phyloP scores from a whole-genome alignment of 441 rosid genomes.

The Croton laevigatus region DNA sequence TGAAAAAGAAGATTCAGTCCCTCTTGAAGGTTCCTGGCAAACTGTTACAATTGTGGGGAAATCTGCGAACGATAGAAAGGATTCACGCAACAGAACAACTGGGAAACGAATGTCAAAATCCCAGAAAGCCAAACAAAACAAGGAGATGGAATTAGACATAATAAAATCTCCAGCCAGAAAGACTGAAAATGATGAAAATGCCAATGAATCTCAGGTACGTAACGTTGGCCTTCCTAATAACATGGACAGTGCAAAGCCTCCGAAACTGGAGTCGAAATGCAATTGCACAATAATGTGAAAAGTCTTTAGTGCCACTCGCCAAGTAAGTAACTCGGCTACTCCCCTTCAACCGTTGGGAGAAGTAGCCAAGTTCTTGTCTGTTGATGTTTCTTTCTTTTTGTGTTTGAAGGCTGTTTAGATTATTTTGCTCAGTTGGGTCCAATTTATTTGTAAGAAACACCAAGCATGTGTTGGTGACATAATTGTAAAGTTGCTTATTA shows the following conservation, averaged over 20 bases:
- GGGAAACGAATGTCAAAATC: constrained; percentile 52
- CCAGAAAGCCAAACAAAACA: constrained; percentile 46
- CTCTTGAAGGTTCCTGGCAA: constrained; percentile 58
- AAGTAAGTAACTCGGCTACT: constrained; percentile 12
- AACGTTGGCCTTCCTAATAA: constrained; percentile 64
- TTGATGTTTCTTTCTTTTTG: constrained; percentile 22
- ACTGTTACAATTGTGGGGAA: constrained; percentile 73
- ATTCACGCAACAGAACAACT: constrained; percentile 46
- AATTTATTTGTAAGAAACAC: constrained; percentile 43
- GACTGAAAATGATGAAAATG: constrained; percentile 79
- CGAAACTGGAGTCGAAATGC: constrained; percentile 93
- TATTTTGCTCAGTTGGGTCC: constrained; percentile 31
- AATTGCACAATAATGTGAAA: constrained; percentile 95
- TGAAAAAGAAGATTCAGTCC: constrained; percentile 53
- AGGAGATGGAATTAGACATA: constrained; percentile 45
- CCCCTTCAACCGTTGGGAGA: constrained; percentile 14
- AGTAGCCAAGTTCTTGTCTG: constrained; percentile 33
- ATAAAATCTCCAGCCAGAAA: constrained; percentile 32
- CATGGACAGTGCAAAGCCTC: constrained; percentile 65
- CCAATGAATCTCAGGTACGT: constrained; percentile 44
- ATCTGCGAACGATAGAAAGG: constrained; percentile 48
- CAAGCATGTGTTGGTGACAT: constrained; percentile 38
- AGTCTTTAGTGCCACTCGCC: constrained; percentile 16
- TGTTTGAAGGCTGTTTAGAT: constrained; percentile 42
- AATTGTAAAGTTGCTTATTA: constrained; percentile 52